These are phyloP conservation scores for Pythium aquatile DNA, from an alignment of 352 stramenopile species.

Conservation along the genomic window DNA sequence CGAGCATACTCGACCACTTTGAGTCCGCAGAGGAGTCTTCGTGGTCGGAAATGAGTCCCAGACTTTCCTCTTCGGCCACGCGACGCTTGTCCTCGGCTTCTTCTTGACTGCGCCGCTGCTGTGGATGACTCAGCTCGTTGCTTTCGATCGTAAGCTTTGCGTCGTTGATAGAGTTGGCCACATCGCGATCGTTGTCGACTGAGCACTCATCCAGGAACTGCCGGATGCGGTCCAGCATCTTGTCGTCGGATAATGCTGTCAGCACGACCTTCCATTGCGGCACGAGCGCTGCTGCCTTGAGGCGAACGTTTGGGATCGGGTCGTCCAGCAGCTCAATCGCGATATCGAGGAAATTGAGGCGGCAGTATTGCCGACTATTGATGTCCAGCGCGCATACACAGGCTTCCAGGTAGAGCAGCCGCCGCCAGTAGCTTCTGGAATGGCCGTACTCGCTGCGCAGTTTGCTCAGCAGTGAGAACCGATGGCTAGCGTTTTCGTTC, in stretches of 20 bases:
- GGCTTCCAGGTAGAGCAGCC: constrained; percentile 71
- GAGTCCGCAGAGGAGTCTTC: constrained; percentile 77
- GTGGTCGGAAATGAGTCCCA: constrained; percentile 63
- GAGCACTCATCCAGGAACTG: constrained; percentile 61
- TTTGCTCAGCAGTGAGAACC: constrained; percentile 65
- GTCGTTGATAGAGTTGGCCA: constrained; percentile 48
- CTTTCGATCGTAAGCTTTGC: constrained; percentile 45
- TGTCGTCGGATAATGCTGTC: constrained; percentile 57
- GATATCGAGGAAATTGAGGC: constrained; percentile 72
- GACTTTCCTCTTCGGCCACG: constrained; percentile 55
- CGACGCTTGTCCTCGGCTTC: constrained; percentile 63
- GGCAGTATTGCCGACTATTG: constrained; percentile 77
- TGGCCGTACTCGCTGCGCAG: constrained; percentile 73
- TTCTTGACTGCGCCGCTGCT: constrained; percentile 43
- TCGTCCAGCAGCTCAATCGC: constrained; percentile 78
- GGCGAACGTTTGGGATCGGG: constrained; percentile 67
- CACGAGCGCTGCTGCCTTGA: constrained; percentile 65
- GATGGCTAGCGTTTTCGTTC: constrained; percentile 67
- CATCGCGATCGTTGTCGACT: constrained; percentile 68
- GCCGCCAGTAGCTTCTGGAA: constrained; percentile 71
- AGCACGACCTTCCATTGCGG: constrained; percentile 65
- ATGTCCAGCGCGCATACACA: constrained; percentile 55
- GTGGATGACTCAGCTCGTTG: constrained; percentile 30
- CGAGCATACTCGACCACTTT: constrained; percentile 86
- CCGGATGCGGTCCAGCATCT: constrained; percentile 67